Percentiles rank a stretch among this genome's conserved stretches.
Evolutionary conservation across 2,329 filamentous ascomycete genomes (phyloP).

Genomic region (Pseudogymnoascus sp.): DNA sequence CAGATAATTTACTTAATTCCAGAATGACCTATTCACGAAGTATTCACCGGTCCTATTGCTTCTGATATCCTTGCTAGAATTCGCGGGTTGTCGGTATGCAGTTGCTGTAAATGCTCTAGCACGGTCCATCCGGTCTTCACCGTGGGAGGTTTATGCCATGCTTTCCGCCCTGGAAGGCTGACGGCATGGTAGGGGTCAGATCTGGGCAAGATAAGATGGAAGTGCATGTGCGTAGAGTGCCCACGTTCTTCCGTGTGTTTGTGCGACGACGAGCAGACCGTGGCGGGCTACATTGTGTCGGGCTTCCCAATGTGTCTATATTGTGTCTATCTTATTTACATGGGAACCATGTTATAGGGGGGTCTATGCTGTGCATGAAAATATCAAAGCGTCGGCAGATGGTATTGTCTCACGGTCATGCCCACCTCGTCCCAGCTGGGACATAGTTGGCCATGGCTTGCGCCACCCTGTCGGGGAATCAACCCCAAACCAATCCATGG

Average conservation of each 20-base stretch:
- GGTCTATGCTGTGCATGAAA: background rate
- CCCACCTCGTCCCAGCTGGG: background rate
- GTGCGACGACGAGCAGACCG: background rate
- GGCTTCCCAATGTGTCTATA: background rate
- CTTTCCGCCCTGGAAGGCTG: background rate
- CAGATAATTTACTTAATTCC: background rate
- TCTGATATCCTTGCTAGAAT: background rate
- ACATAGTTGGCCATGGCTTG: background rate
- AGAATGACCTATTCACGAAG: background rate
- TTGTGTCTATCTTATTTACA: conserved; percentile 1
- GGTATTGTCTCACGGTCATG: background rate
- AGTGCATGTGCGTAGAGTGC: background rate
- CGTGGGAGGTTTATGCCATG: background rate
- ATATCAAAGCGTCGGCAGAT: background rate
- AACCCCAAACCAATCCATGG: background rate
- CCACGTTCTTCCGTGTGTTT: background rate
- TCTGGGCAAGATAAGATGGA: background rate
- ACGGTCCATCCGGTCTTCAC: background rate
- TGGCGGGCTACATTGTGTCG: background rate
- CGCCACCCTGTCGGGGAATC: background rate
- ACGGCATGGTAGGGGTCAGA: background rate
- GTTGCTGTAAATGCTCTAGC: background rate
- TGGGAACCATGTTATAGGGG: background rate
- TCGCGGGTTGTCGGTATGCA: background rate
- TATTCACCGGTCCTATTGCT: too few relatives aligned